Base-by-base conservation (phyloP, 2,329 filamentous ascomycete species). In the Beauveria rudraprayagi region DNA sequence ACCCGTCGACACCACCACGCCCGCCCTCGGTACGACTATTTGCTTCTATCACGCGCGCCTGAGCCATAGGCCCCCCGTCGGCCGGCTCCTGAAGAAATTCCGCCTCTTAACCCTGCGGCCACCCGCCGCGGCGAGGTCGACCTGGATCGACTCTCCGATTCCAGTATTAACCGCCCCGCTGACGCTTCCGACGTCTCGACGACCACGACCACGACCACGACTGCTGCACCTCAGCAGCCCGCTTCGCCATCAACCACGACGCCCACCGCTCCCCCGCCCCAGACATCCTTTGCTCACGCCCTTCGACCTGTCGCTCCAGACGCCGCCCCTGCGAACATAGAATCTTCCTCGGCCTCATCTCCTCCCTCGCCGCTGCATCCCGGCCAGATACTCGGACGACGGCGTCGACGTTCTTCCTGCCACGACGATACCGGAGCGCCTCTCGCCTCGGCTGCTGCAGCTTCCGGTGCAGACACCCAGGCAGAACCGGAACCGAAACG, bases 111-210 rank as follows among this genome's bases (percentile, higher is more conserved):
- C 59, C 61, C 73, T 73, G 75, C 74, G 73, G 75, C 71, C 63
- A 66, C 64, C 64, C 66, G 66, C 74, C 74, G 75, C 75, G 73
- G 69, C 72, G 67, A 72, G 70, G 70, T 68, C 74, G 75, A 73
- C 68, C 73, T 77, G 75, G 75, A 77, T 69, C 69, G 67, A 69
- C 67, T 70, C 67, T 71, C 68, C 66, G 66, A 68, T 67, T 64
- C 72, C 65, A 69, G 66, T 67, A 37, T 16, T 37, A 71, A 69
- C 67, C 69, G 65, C 67, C 68, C 70, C 70, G 66, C 68, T 61
- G 65, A 69, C 67, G 66, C 81, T 79, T 77, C 87, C 84, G 87
- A 86, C 85, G 75, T 81, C 46, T 37, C 50, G 16, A 37, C 57
- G 26, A 44, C 56, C 24, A 60, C 37, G 56, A 60, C 57, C 11